Evolutionary conservation across 306 rosid genomes (phyloP), one percentile per base, ranked within the genome.

Genomic region (Delonix regia): DNA sequence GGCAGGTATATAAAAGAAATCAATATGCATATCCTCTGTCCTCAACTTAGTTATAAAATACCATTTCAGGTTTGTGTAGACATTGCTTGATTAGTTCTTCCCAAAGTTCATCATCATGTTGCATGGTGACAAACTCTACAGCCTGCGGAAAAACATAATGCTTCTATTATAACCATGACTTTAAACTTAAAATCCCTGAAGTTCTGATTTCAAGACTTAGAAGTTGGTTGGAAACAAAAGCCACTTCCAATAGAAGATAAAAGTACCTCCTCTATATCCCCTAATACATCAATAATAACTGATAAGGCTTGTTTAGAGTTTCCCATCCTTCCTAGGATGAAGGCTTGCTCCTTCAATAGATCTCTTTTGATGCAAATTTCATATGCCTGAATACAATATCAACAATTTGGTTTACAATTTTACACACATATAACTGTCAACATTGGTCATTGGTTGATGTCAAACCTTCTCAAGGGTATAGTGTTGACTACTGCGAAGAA

Each of bases 251-350:
- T 45, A 79, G 68, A 81, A 71, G 74, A 82, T 16, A 73, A 18
- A 62, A 67, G 71, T 90, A 93, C 99, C 98, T 95, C 99, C 84
- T 88, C 92, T 44, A 95, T 93, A 84, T 95, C 98, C 71, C 97
- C 98, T 78, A 95, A 81, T 41, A 91, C 86, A 82, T 91, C 87
- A 69, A 95, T 95, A 86, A 91, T 91, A 72, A 95, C 83, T 42
- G 94, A 84, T 47, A 95, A 90, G 63, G 98, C 99, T 87, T 91
- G 88, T 77, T 90, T 95, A 2, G 97, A 69, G 79, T 95, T 95
- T 76, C 99, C 99, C 98, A 95, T 95, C 79, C 99, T 88, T 83
- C 99, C 97, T 78, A 95, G 90, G 87, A 95, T 86, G 87, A 95
- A 95, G 45, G 90, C 97, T 83, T 89, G 97, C 91, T 93, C 99